These are phyloP conservation scores for Endogone sp. DNA, from an alignment of 192 early-diverging fungal species.

Conservation along the genomic window DNA sequence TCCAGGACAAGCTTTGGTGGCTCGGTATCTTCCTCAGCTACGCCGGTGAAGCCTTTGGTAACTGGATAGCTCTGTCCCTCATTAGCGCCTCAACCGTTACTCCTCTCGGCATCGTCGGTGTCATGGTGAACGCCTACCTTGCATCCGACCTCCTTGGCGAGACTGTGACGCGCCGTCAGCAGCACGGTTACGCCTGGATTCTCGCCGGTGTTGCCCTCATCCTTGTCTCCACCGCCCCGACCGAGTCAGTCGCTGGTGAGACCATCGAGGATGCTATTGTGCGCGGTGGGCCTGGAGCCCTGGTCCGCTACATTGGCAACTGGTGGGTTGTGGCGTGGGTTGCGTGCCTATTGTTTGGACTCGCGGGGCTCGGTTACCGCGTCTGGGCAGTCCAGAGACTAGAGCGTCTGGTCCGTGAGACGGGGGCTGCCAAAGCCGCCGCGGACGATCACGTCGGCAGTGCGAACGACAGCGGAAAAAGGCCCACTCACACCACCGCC, in stretches of 20 bases:
- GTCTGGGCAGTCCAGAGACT: background rate
- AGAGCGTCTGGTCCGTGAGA: background rate
- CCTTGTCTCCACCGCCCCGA: background rate
- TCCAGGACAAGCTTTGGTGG: slow-evolving; percentile 18
- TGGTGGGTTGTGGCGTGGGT: background rate
- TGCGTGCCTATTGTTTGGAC: background rate
- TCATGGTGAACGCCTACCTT: slow-evolving; percentile 19
- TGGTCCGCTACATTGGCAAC: background rate
- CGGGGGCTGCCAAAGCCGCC: background rate
- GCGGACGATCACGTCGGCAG: background rate
- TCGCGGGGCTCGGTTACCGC: background rate
- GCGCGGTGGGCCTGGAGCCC: no score
- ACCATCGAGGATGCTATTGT: background rate
- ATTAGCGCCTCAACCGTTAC: slow-evolving; percentile 20
- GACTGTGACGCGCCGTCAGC: slow-evolving; percentile 6
- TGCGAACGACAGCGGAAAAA: background rate
- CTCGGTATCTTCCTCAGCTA: slow-evolving; percentile 14
- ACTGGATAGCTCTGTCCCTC: slow-evolving; percentile 23
- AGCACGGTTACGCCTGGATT: slow-evolving; percentile 12
- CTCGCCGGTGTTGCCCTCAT: background rate
- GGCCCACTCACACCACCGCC: background rate
- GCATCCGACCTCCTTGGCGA: slow-evolving; percentile 17
- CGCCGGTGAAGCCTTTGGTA: slow-evolving; percentile 18
- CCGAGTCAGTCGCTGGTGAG: no score
- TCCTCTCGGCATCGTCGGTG: slow-evolving; percentile 25